Percentiles rank a stretch among this genome's conserved stretches.
Evolutionary conservation across 2,329 filamentous ascomycete species (phyloP).

Genomic region (Cadophora malorum): DNA sequence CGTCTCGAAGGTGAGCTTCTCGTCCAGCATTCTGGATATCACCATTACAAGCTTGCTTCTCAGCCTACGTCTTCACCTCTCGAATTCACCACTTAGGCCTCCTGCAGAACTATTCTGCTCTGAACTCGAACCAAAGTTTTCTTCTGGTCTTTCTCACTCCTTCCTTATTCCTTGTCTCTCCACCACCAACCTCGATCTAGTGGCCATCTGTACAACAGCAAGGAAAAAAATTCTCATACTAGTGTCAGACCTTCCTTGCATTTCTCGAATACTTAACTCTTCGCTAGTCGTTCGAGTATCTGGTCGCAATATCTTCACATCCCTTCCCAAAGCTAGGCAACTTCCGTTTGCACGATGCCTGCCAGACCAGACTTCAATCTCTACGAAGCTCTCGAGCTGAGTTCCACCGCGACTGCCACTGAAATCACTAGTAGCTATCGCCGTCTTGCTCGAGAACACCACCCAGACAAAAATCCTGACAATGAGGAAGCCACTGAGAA

Average conservation of each 20-base stretch:
- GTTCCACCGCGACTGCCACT: conserved; percentile 17
- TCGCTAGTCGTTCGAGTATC: background rate
- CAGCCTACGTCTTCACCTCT: background rate
- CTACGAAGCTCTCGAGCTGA: conserved; percentile 31
- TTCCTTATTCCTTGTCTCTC: background rate
- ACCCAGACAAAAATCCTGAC: conserved; percentile 36
- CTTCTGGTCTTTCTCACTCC: background rate
- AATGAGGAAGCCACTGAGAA: conserved; percentile 30
- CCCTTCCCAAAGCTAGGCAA: background rate
- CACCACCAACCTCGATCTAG: background rate
- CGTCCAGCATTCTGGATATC: background rate
- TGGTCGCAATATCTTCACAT: background rate
- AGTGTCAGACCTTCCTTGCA: background rate
- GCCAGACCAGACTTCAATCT: conserved; percentile 27
- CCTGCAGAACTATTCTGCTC: background rate
- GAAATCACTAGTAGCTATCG: conserved; percentile 32
- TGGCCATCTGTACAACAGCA: background rate
- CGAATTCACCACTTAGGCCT: background rate
- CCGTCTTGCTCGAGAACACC: conserved; percentile 32
- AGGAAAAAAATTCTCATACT: no score
- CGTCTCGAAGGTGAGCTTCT: background rate
- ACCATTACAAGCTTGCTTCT: background rate
- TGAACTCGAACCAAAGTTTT: background rate
- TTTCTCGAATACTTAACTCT: background rate
- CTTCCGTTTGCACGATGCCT: conserved; percentile 26